Base-by-base conservation (phyloP, 2,329 filamentous ascomycete genomes). In the Aureobasidium melanogenum region DNA sequence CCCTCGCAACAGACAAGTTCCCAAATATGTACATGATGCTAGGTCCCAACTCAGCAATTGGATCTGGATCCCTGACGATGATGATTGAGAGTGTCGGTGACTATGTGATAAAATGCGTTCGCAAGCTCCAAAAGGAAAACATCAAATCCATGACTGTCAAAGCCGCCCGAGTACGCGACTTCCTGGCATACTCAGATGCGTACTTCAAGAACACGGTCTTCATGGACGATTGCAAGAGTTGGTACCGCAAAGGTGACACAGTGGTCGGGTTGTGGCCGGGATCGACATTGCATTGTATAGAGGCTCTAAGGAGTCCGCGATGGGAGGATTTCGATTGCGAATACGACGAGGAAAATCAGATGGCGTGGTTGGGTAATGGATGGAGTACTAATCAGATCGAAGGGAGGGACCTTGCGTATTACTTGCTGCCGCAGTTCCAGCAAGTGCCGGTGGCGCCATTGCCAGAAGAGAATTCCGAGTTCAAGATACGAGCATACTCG, bases 201-300 rank as follows among this genome's bases (percentile, higher is more conserved):
- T 80, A 76, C 67, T 78, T 80, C 74, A 65, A 71, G 54, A 68
- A 66, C 28, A 77, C 78, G 0, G 78, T 80, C 0, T 81, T 76
- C 74, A 67, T 74, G 19, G 76, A 76, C 54, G 66, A 71, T 0
- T 81, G 78, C 64, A 74, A 71, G 26, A 75, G 71, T 0, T 81
- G 76, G 76, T 77, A 77, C 67, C 73, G 73, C 63, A 66, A 64
- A 15, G 62, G 57, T 0, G 63, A 64, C 10, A 46, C 56, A 19
- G 60, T 64, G 17, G 75, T 73, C 1, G 76, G 74, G 0, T 67
- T 79, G 4, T 79, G 76, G 76, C 77, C 77, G 0, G 76, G 76
- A 1, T 74, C 70, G 17, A 76, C 77, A 2, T 67, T 82, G 19
- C 79, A 82, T 67, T 80, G 77, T 63, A 77, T 81, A 47, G 77